These are phyloP conservation scores for Acacia crassicarpa DNA, from an alignment of 306 rosid genomes.

Conservation along the genomic window DNA sequence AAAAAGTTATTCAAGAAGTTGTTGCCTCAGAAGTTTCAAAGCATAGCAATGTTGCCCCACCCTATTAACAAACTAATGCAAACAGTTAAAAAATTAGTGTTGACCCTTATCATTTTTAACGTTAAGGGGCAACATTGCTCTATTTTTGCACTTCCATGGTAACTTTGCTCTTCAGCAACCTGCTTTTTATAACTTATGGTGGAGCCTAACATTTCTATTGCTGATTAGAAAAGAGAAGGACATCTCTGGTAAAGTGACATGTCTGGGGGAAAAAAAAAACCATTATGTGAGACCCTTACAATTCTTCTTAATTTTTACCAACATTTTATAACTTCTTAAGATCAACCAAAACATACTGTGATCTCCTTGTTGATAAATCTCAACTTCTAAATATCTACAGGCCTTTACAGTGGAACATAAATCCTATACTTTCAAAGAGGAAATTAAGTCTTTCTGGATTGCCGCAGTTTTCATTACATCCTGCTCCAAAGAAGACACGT, in stretches of 20 bases:
- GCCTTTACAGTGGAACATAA: conserved; percentile 37
- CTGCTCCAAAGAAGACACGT: conserved; percentile 26
- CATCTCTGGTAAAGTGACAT: background rate
- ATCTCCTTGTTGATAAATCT: background rate
- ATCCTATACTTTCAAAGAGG: background rate
- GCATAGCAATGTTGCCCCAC: too few species aligned
- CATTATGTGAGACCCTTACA: background rate
- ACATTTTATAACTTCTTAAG: background rate
- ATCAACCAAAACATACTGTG: conserved; percentile 6
- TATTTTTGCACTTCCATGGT: too few species aligned
- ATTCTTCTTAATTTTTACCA: background rate
- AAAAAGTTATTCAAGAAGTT: too few species aligned
- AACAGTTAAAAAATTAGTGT: too few species aligned
- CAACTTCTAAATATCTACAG: conserved; percentile 34
- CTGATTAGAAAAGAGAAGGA: background rate
- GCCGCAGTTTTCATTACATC: conserved; percentile 39
- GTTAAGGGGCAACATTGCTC: too few species aligned
- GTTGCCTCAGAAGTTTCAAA: too few species aligned
- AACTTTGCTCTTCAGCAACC: background rate
- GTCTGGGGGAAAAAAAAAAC: too few species aligned
- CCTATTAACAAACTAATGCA: too few species aligned
- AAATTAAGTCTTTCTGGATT: conserved; percentile 25
- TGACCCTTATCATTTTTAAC: too few species aligned
- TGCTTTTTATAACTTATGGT: background rate
- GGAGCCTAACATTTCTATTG: background rate